A percentile compares a stretch with the other conserved stretches of the same genome.
These are phyloP conservation scores for Ustilago cynodontis DNA, from an alignment of 1,284 basidiomycete species.

Conservation along the genomic window DNA sequence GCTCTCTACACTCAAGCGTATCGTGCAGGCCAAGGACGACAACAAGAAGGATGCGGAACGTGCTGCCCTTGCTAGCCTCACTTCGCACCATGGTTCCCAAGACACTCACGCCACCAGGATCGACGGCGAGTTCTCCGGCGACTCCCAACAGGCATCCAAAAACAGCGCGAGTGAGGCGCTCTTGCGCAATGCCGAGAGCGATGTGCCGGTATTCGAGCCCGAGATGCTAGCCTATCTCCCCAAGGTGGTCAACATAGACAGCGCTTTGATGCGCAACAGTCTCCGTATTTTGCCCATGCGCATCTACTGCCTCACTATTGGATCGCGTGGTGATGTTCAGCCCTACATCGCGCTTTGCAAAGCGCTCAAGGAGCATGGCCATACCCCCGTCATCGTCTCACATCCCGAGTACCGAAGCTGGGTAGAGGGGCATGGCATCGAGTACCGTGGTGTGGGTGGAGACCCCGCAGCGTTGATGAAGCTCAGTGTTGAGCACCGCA, in stretches of 20 bases:
- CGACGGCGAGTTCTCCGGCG: neutral
- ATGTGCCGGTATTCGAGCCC: conserved; percentile 37
- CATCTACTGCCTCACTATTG: conserved; percentile 72
- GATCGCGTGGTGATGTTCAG: conserved; percentile 74
- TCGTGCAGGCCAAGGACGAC: conserved; percentile 27
- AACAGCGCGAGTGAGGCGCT: conserved; percentile 12
- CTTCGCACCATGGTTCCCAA: neutral
- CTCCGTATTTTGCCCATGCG: conserved; percentile 50
- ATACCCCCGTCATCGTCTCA: conserved; percentile 76
- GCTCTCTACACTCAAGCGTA: conserved; percentile 25
- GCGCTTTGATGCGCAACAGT: conserved; percentile 5
- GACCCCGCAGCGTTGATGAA: conserved; percentile 63
- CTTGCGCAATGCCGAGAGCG: conserved; percentile 20
- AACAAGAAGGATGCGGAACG: conserved; percentile 17
- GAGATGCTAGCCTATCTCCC: conserved; percentile 41
- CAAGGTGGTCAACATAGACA: conserved; percentile 51
- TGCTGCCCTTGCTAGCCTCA: neutral
- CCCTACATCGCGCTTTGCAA: conserved; percentile 75
- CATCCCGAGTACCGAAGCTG: conserved; percentile 77
- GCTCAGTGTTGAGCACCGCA: conserved; percentile 58
- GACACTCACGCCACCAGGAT: conserved; percentile 20
- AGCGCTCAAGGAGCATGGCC: conserved; percentile 72
- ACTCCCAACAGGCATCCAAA: neutral
- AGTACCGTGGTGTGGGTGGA: conserved; percentile 60
- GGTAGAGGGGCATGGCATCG: conserved; percentile 71